phyloP scores from a whole-genome alignment of 1,284 basidiomycete species.

The Trichosporon asahii region DNA sequence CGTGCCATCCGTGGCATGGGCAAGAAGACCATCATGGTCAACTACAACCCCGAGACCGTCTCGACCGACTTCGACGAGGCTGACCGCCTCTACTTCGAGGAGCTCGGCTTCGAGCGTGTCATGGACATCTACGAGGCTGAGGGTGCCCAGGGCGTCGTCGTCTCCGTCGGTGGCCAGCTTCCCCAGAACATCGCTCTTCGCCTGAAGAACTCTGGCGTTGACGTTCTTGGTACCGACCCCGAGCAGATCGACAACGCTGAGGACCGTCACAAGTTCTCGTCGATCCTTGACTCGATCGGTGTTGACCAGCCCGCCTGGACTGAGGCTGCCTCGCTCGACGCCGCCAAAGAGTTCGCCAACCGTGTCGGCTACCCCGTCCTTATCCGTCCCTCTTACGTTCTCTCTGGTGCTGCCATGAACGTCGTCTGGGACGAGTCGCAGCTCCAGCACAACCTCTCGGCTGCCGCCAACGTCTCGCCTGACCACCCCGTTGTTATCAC shows the following conservation, averaged over 20 bases:
- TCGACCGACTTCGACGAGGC: constrained; percentile 99
- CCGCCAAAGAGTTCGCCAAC: constrained; percentile 86
- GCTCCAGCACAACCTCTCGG: constrained; percentile 87
- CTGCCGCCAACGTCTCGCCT: constrained; percentile 91
- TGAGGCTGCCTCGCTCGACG: constrained; percentile 82
- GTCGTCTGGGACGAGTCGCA: constrained; percentile 90
- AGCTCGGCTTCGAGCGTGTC: constrained; percentile 93
- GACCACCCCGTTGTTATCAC: constrained; percentile 97
- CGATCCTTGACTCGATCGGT: constrained; percentile 87
- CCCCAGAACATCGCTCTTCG: constrained; percentile 98
- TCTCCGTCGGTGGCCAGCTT: constrained; percentile 95
- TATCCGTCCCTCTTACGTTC: constrained; percentile 93
- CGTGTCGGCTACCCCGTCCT: constrained; percentile 90
- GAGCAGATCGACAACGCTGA: constrained; percentile 94
- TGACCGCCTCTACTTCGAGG: constrained; percentile 97
- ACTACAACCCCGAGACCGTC: constrained; percentile 99
- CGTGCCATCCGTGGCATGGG: constrained; percentile 87
- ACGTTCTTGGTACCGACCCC: constrained; percentile 94
- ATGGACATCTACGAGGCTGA: constrained; percentile 99
- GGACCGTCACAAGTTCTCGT: constrained; percentile 98
- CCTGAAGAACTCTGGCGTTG: constrained; percentile 84
- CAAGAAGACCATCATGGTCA: constrained; percentile 97
- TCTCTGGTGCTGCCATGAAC: constrained; percentile 99
- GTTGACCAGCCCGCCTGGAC: constrained; percentile 97
- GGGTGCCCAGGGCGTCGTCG: constrained; percentile 84